Evolutionary conservation across 305 asterid species (phyloP).

Genomic region (Fraxinus albicans): DNA sequence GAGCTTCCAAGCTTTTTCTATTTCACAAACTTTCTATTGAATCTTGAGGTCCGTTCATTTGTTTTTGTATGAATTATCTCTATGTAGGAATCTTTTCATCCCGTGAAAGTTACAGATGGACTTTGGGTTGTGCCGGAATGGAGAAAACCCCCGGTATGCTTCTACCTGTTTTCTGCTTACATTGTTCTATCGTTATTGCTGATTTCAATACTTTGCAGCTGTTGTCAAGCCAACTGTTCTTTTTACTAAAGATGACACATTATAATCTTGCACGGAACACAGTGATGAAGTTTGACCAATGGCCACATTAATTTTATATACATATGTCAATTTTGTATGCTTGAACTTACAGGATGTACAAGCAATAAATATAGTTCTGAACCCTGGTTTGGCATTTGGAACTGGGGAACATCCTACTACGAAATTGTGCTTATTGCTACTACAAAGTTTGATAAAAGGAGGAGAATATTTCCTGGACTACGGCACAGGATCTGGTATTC

Average conservation of each 20-base stretch:
- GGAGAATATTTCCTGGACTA: constrained; percentile 85
- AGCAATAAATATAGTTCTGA: constrained; percentile 74
- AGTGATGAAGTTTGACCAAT: background rate
- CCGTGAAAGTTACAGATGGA: constrained; percentile 68
- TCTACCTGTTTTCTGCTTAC: constrained; percentile 22
- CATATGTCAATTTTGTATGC: constrained; percentile 1
- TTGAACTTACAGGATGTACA: constrained; percentile 52
- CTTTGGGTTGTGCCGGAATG: constrained; percentile 95
- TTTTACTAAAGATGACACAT: background rate
- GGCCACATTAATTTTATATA: background rate
- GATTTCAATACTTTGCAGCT: constrained; percentile 12
- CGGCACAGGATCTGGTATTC: constrained; percentile 94
- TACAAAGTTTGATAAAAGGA: constrained; percentile 63
- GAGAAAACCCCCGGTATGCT: constrained; percentile 78
- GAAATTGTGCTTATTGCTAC: constrained; percentile 70
- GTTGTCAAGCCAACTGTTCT: background rate
- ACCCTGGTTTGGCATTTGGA: constrained; percentile 97
- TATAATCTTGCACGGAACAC: background rate
- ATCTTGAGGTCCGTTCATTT: background rate
- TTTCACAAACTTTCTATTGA: background rate
- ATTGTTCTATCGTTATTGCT: background rate
- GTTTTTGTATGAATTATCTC: background rate
- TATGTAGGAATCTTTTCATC: constrained; percentile 79
- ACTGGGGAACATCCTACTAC: constrained; percentile 97
- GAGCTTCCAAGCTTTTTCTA: background rate